Conservation (phyloP, 306 rosid genomes). For the Biancaea sappan region DNA sequence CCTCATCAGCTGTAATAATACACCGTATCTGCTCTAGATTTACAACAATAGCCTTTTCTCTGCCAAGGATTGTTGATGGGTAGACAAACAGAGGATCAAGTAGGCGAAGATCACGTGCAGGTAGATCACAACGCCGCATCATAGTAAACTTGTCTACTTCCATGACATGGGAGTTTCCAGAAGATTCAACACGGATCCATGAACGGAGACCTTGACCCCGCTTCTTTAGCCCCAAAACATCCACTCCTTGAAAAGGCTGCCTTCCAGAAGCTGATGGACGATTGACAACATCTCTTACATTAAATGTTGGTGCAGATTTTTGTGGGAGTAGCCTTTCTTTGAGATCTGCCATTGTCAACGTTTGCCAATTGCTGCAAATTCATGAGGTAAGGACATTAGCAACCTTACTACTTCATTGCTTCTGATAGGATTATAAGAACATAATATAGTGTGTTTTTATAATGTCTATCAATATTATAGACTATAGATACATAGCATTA, state of each 20-base stretch:
- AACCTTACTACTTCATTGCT: neutral
- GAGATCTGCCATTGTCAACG: slow-evolving; percentile 75
- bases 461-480: neutral
- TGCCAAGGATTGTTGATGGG: slow-evolving; percentile 95
- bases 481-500: neutral
- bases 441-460: slow-evolving; percentile 3
- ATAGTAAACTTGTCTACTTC: slow-evolving; percentile 97
- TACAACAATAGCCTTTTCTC: slow-evolving; percentile 98
- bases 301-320: slow-evolving; percentile 81
- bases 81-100: slow-evolving; percentile 96
- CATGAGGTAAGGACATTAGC: slow-evolving; percentile 26
- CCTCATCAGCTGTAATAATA: slow-evolving; percentile 97
- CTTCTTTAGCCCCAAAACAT: slow-evolving; percentile 90
- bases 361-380: slow-evolving; percentile 39
- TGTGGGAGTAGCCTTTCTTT: slow-evolving; percentile 88
- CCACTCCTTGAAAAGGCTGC: slow-evolving; percentile 81
- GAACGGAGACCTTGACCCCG: slow-evolving; percentile 95
- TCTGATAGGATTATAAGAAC: slow-evolving; percentile 15
- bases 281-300: slow-evolving; percentile 58
- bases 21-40: slow-evolving; percentile 98
- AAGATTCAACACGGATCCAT: slow-evolving; percentile 92
- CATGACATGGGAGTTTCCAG: slow-evolving; percentile 82
- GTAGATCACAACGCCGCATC: slow-evolving; percentile 99
- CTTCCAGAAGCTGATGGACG: slow-evolving; percentile 79
- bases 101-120: slow-evolving; percentile 98